phyloP scores from a whole-genome alignment of 306 rosid species.

The Begonia peltatifolia region DNA sequence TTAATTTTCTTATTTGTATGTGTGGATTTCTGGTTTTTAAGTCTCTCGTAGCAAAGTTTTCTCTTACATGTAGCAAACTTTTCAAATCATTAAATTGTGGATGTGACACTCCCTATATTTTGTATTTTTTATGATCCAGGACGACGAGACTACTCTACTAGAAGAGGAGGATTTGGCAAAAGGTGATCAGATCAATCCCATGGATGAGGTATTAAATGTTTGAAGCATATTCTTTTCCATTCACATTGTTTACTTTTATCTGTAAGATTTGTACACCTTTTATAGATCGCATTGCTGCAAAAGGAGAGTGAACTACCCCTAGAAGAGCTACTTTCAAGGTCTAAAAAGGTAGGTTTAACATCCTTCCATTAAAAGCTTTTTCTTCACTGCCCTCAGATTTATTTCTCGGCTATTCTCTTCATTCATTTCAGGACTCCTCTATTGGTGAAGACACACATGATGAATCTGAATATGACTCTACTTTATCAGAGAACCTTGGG shows the following conservation, averaged over 20 bases:
- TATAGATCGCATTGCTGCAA: conserved; percentile 77
- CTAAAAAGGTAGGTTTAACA: conserved; percentile 63
- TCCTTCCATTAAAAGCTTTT: conserved; percentile 9
- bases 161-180: conserved; percentile 89
- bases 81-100: background rate
- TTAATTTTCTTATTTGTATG: too few relatives aligned
- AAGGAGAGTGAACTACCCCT: conserved; percentile 80
- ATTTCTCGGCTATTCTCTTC: background rate
- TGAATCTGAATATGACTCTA: conserved; percentile 53
- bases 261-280: conserved; percentile 6
- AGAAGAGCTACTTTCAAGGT: conserved; percentile 92
- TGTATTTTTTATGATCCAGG: conserved; percentile 27
- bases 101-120: background rate
- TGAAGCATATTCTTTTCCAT: background rate
- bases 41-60: background rate
- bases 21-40: too few relatives aligned
- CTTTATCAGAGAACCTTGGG: conserved; percentile 37
- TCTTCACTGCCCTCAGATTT: conserved; percentile 9
- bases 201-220: conserved; percentile 60
- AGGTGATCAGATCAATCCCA: conserved; percentile 43
- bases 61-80: background rate
- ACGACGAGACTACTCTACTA: conserved; percentile 82
- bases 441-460: conserved; percentile 32
- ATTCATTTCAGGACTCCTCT: conserved; percentile 27
- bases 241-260: conserved; percentile 1